These are phyloP conservation scores for Aspergillus tubingensis DNA, from an alignment of 2,329 filamentous ascomycete species.

Conservation along the genomic window DNA sequence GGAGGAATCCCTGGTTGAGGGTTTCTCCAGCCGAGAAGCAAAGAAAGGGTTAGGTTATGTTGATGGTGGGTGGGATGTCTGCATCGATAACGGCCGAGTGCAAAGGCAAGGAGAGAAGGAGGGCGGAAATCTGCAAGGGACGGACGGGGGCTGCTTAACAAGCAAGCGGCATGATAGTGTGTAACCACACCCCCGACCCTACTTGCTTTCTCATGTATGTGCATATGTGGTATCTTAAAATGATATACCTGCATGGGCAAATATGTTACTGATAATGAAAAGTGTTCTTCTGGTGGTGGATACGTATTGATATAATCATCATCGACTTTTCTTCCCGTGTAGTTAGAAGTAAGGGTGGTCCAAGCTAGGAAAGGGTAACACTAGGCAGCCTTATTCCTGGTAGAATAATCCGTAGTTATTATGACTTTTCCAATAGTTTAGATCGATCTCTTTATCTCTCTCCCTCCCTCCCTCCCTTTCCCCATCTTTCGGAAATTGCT, in stretches of 20 bases:
- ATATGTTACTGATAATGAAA: background rate
- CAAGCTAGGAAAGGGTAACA: background rate
- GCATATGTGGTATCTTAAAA: background rate
- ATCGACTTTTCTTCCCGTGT: background rate
- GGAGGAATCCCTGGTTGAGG: background rate
- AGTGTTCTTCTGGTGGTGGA: too few species aligned
- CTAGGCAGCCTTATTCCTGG: background rate
- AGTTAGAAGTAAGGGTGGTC: background rate
- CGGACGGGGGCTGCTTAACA: background rate
- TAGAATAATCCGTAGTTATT: background rate
- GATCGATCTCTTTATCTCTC: too few species aligned
- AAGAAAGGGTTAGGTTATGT: too few species aligned
- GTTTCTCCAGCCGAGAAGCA: too few species aligned
- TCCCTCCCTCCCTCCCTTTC: too few species aligned
- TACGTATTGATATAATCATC: too few species aligned
- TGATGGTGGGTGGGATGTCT: background rate
- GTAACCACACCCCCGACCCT: background rate
- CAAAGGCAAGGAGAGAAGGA: background rate
- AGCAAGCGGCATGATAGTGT: background rate
- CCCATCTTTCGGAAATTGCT: background rate
- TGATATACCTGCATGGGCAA: background rate
- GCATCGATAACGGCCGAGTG: background rate
- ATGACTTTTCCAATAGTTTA: too few species aligned
- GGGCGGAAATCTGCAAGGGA: background rate
- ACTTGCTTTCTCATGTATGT: background rate